Evolutionary conservation across 495 filamentous ascomycete genomes (phyloP).

Genomic region (Extremus antarcticus): DNA sequence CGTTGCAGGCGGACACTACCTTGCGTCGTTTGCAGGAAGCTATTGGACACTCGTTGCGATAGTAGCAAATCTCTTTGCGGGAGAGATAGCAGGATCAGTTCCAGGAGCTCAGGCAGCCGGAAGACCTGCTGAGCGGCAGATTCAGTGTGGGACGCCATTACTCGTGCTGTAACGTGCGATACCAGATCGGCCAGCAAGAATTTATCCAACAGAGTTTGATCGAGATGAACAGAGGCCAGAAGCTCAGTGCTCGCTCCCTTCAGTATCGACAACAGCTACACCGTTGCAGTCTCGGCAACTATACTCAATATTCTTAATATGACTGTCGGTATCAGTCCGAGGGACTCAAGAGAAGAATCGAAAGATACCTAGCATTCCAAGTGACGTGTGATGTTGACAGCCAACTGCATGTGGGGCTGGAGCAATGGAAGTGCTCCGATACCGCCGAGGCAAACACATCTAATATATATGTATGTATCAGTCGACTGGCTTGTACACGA

Average conservation of each 20-base stretch:
- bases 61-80: slow-evolving; percentile 18
- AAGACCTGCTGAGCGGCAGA: slow-evolving; percentile 11
- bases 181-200: no score
- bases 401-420: background rate
- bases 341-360: background rate
- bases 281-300: no score
- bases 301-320: no score
- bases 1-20: slow-evolving; percentile 14
- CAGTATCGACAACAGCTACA: background rate
- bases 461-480: no score
- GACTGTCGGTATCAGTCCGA: no score
- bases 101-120: slow-evolving; percentile 21
- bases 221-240: no score
- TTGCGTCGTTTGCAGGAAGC: slow-evolving; percentile 26
- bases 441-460: no score
- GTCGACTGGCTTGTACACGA: no score
- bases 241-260: no score
- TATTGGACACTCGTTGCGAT: slow-evolving; percentile 24
- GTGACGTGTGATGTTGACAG: background rate
- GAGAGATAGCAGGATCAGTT: slow-evolving; percentile 18
- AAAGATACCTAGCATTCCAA: background rate
- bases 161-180: background rate
- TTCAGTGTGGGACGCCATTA: background rate
- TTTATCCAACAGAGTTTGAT: no score
- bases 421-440: no score